Evolutionary conservation across 306 rosid species (phyloP), one percentile per base, ranked within the genome.

Genomic region (Albizia julibrissin): DNA sequence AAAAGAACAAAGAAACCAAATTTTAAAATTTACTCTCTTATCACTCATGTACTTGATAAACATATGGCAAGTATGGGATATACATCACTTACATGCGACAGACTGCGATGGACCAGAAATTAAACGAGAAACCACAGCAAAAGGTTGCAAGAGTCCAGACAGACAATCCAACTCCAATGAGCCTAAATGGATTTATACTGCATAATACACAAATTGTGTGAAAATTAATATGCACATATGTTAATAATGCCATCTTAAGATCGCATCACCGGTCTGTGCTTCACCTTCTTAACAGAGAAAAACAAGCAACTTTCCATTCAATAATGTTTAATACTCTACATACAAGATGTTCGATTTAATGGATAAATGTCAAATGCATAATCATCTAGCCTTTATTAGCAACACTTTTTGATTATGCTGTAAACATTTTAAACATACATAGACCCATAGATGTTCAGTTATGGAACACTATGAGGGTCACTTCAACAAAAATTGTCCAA

Each of bases 81-180:
- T 56, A 72, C 69, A 74, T 10, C 70, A 79, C 97, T 85, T 87
- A 91, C 99, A 91, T 93, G 79, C 99, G 98, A 65, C 90, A 87
- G 81, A 88, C 46, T 34, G 91, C 67, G 71, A 95, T 95, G 86
- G 97, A 93, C 98, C 98, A 91, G 90, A 93, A 93, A 85, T 87
- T 50, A 78, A 91, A 83, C n/a, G 98, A 95, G 22, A 83, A 44
- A 64, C 93, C 94, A 81, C 97, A 95, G 50, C 97, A 87, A 67
- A 87, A 42, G 72, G 88, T 85, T 27, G 97, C 93, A 49, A 90
- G 8, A 72, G 98, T 95, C 99, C 99, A 95, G 86, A 95, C 89
- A 16, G 92, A 85, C 85, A 95, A 85, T 85, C 99, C 99, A 83
- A 91, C 97, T 81, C 98, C 98, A 86, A 95, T 90, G 69, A 95